These are phyloP conservation scores for Coccomyxa sp. DNA, from an alignment of 139 green algal species.

Conservation along the genomic window DNA sequence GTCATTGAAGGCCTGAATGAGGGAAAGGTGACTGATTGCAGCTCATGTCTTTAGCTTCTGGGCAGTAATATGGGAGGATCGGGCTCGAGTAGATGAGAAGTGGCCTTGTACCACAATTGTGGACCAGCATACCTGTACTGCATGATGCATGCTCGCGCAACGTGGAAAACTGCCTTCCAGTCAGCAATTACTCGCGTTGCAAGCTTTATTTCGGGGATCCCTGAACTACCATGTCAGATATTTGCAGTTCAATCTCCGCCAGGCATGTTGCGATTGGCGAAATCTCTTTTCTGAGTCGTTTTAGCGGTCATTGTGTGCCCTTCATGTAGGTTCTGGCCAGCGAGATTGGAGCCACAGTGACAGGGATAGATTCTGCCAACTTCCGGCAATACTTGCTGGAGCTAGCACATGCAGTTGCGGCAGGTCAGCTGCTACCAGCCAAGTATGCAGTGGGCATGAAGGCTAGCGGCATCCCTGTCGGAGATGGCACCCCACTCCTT, in stretches of 20 bases:
- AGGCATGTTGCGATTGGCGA: too few relatives aligned
- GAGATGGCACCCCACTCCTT: neutral
- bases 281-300: neutral
- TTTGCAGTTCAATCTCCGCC: too few relatives aligned
- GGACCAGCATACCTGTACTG: neutral
- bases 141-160: neutral
- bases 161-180: too few relatives aligned
- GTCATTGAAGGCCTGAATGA: conserved; percentile 10
- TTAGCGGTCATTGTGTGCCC: neutral
- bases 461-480: neutral
- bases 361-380: conserved; percentile 17
- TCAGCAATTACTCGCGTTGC: too few relatives aligned
- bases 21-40: conserved; percentile 2
- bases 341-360: conserved; percentile 32
- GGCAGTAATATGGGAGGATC: neutral
- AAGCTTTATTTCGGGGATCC: neutral
- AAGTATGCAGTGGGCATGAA: conserved; percentile 21
- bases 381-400: conserved; percentile 31
- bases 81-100: neutral
- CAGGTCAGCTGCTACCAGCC: conserved; percentile 14
- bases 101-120: neutral
- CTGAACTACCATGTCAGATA: too few relatives aligned
- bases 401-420: conserved; percentile 1
- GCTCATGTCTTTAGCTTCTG: neutral
- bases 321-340: conserved; percentile 33